Evolutionary conservation across 352 stramenopile genomes (phyloP), one percentile per base, ranked within the genome.

Genomic region (Pythium coloratum): DNA sequence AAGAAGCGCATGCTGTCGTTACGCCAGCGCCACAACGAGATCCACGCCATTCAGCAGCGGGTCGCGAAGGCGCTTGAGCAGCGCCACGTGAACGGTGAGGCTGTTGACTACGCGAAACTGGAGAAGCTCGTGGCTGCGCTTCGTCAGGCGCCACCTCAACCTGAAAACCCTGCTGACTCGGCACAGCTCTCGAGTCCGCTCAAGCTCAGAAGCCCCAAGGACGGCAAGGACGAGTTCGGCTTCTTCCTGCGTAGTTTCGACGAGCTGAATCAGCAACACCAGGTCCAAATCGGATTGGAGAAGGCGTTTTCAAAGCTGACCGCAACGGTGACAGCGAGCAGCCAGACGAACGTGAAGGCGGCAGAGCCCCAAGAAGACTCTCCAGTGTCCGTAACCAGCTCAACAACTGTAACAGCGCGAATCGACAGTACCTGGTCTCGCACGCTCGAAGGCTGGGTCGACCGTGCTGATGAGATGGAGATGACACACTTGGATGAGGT

Each of bases 401-500:
- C 65, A 71, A 51, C 67, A 67, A 40, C 71, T 24, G 49, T 75
- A 7, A 66, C 61, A 10, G 8, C 63, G 34, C 44, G 30, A 26
- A 54, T 69, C 10, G 61, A 61, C 20, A 38, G 26, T 16, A 61
- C 12, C 24, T 81, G 76, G 51, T 86, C 84, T 24, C 79, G 78
- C 14, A 75, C 70, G 34, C 71, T 93, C 9, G 82, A 93, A 63
- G 71, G 67, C 30, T 85, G 73, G 59, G 80, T 93, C 28, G 81
- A 93, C 28, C 70, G 76, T 42, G 85, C 85, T 3, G 85, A 93
- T 49, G 73, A 81, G 54, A 74, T 91, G 64, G 81, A 87, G 33
- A 80, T 91, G 66, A 91, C 85, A 1, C 82, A 90, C 57, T 65
- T 90, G 32, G 80, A 88, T 9, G 85, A 93, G 58, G 85, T 93